These are phyloP conservation scores for Blyttiomyces sp. DNA, from an alignment of 371 early-diverging fungal genomes.

Conservation along the genomic window DNA sequence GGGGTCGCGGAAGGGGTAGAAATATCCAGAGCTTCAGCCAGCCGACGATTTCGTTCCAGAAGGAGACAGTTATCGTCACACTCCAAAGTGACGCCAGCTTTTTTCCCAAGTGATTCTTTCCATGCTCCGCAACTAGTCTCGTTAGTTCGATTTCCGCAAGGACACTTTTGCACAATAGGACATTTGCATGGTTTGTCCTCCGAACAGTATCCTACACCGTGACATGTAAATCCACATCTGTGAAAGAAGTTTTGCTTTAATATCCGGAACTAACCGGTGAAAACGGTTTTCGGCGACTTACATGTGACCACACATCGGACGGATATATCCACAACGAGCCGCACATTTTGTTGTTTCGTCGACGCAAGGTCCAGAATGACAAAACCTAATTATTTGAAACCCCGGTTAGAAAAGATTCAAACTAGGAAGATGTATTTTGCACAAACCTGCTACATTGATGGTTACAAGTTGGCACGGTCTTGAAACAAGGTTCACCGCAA, in stretches of 20 bases:
- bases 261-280: neutral
- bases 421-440: neutral
- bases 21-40: slow-evolving; percentile 44
- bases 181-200: slow-evolving; percentile 37
- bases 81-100: slow-evolving; percentile 8
- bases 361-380: slow-evolving; percentile 41
- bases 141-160: slow-evolving; percentile 26
- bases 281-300: neutral
- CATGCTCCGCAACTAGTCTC: slow-evolving; percentile 30
- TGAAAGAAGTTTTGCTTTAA: neutral
- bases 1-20: neutral
- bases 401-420: neutral
- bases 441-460: slow-evolving; percentile 33
- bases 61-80: slow-evolving; percentile 43
- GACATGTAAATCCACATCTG: slow-evolving; percentile 37
- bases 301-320: slow-evolving; percentile 40
- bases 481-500: slow-evolving; percentile 35
- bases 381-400: slow-evolving; percentile 13
- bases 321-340: slow-evolving; percentile 28
- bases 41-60: slow-evolving; percentile 27
- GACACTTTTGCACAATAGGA: slow-evolving; percentile 22
- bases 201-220: slow-evolving; percentile 34
- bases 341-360: slow-evolving; percentile 29
- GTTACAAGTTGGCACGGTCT: slow-evolving; percentile 22
- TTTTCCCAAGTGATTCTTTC: slow-evolving; percentile 27